Evolutionary conservation across 208 protist genomes (phyloP), one percentile per base, ranked within the genome.

Genomic region (Leishmania braziliensis): DNA sequence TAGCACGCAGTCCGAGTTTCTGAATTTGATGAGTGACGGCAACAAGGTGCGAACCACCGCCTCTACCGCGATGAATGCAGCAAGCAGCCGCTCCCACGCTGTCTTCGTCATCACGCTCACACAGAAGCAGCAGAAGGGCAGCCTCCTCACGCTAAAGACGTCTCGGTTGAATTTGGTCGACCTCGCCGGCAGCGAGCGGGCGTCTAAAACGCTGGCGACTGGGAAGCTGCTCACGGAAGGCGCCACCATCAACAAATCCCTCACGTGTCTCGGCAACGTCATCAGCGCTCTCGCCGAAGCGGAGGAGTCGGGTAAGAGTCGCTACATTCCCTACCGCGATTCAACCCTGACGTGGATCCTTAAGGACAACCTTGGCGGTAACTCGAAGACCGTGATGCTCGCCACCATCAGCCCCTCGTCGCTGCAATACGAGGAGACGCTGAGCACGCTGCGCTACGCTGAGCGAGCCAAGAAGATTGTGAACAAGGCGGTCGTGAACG

Each of bases 341-440:
- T 95, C 89, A 9, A 98, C 97, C 86, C 93, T 99, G 48, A 99
- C 97, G 18, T 91, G 93, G 79, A 87, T 99, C 39, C 90, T 99
- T 0, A 95, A 94, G 74, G 83, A 81, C 36, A 90, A 89, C 60
- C 89, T 97, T 69, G 84, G 89, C 3, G 92, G 95, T 71, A 77
- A 84, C 51, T 88, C 66, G 18, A 90, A 89, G 63, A 89, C 90
- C 0, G 84, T 98, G 50, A 89, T 96, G 63, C 89, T 99, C 26
- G 93, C 89, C n/a, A 93, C 95, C 75, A 88, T 97, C 53, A 80
- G 92, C 36, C 93, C 95, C 2, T 86, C 91, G 9, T 80, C 77
- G 29, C 79, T 62, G 56, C 95, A 89, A 73, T 85, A 88, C 26
- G 66, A 84, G 43, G 95, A 98, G 82, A 94, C 92, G 5, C 79